phyloP scores from a whole-genome alignment of 2,329 filamentous ascomycete species.

The Nemania diffusa region DNA sequence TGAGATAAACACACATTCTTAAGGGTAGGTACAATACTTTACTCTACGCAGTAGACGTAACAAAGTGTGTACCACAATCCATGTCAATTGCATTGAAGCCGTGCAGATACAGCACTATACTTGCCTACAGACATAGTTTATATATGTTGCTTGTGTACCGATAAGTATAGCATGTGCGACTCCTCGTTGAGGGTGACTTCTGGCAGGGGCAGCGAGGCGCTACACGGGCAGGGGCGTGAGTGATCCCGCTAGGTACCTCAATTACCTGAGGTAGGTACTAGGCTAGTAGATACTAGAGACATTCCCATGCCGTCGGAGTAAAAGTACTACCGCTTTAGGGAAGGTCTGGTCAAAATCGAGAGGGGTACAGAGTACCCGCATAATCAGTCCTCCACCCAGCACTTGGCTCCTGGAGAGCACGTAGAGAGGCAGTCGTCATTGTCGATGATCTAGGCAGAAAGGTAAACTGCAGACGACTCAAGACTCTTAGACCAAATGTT shows the following conservation, averaged over 20 bases:
- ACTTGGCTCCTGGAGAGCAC: too few relatives aligned
- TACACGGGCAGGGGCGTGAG: constrained; percentile 2
- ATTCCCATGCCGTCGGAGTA: constrained; percentile 7
- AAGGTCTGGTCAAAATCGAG: not conserved
- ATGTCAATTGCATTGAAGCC: not conserved
- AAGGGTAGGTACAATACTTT: constrained; percentile 1
- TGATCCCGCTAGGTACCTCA: constrained; percentile 9
- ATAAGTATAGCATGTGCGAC: not conserved
- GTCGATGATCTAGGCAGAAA: too few relatives aligned
- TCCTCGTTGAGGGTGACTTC: not conserved
- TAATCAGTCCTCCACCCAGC: too few relatives aligned
- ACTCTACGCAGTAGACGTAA: constrained; percentile 1
- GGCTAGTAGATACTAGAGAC: constrained; percentile 6
- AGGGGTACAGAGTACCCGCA: too few relatives aligned
- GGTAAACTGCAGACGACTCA: too few relatives aligned
- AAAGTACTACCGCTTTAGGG: not conserved
- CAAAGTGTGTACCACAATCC: constrained; percentile 7
- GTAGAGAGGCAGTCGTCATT: too few relatives aligned
- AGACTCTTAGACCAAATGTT: too few relatives aligned
- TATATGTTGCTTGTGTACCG: not conserved
- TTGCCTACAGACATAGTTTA: not conserved
- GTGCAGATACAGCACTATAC: not conserved
- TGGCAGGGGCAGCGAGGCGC: too few relatives aligned
- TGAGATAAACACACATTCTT: constrained; percentile 24
- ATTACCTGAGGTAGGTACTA: not conserved